Conservation (phyloP, 345 rosid genomes). For the Eutrema heterophyllum region DNA sequence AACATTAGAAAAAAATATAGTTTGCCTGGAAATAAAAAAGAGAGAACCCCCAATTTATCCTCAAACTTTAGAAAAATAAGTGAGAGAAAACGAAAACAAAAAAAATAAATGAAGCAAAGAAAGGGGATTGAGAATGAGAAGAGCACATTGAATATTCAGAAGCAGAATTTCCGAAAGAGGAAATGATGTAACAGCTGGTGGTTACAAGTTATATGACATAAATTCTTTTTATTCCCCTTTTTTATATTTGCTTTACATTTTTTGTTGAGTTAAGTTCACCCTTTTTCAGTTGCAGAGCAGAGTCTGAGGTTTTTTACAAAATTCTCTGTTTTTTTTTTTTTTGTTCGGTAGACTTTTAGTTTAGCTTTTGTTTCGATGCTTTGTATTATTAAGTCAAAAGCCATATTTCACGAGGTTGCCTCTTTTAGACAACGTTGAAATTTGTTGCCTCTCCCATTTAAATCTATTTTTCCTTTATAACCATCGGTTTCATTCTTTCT, state of each 20-base stretch:
- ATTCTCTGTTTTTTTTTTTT: background rate
- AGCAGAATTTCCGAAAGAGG: slow-evolving; percentile 27
- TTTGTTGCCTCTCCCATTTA: slow-evolving; percentile 27
- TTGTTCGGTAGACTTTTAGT: background rate
- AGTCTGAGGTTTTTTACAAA: background rate
- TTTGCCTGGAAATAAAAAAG: background rate
- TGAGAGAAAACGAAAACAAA: background rate
- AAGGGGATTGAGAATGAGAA: slow-evolving; percentile 11
- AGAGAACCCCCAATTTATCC: background rate
- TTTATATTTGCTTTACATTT: slow-evolving; percentile 8
- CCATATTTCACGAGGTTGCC: slow-evolving; percentile 44
- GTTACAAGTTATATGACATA: slow-evolving; percentile 38
- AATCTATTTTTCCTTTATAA: slow-evolving; percentile 38
- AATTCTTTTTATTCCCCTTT: slow-evolving; percentile 29
- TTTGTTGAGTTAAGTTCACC: background rate
- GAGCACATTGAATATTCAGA: slow-evolving; percentile 29
- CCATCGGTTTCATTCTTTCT: slow-evolving; percentile 38
- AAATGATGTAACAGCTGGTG: slow-evolving; percentile 26
- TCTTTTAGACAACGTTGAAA: slow-evolving; percentile 40
- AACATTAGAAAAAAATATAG: background rate
- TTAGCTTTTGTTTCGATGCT: slow-evolving; percentile 1
- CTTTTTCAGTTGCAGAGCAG: slow-evolving; percentile 27
- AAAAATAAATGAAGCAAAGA: background rate
- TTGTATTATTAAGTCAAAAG: slow-evolving; percentile 34
- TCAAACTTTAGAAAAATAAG: background rate